Percentiles rank a stretch among this genome's conserved stretches.
phyloP scores from a whole-genome alignment of 768 basidiomycete genomes.

The Mrakia hoshinonis region DNA sequence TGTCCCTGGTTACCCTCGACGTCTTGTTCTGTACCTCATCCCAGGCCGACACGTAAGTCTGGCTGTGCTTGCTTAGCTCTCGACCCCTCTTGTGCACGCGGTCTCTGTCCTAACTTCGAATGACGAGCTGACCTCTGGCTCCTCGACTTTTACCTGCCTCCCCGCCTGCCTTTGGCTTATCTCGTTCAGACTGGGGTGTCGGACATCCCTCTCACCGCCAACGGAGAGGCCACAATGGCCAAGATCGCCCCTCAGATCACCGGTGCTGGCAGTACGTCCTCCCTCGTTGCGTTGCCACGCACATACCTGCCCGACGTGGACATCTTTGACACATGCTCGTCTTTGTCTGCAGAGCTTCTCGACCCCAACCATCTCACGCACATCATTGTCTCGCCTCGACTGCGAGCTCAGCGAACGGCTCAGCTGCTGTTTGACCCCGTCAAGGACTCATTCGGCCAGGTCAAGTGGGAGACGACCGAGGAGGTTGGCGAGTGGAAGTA shows the following conservation, averaged over 20 bases:
- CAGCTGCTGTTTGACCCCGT: constrained; percentile 18
- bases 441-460: not conserved
- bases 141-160: not conserved
- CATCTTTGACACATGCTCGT: not conserved
- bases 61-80: no score
- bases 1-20: not conserved
- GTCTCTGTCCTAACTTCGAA: no score
- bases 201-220: constrained; percentile 28
- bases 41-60: constrained; percentile 28
- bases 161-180: not conserved
- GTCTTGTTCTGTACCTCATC: not conserved
- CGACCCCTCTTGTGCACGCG: not conserved
- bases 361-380: constrained; percentile 26
- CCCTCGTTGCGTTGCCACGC: not conserved
- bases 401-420: constrained; percentile 25
- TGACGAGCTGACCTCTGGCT: not conserved
- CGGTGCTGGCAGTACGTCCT: constrained; percentile 18
- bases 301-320: not conserved
- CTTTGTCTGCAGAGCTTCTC: constrained; percentile 13
- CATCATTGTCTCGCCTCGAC: constrained; percentile 25
- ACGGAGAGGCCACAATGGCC: constrained; percentile 23
- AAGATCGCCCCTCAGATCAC: constrained; percentile 23
- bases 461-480: constrained; percentile 26
- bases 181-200: constrained; percentile 27
- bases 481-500: constrained; percentile 29